phyloP scores from a whole-genome alignment of 225 moss, liverwort and hornwort genomes.

The Anthoceros angustus region DNA sequence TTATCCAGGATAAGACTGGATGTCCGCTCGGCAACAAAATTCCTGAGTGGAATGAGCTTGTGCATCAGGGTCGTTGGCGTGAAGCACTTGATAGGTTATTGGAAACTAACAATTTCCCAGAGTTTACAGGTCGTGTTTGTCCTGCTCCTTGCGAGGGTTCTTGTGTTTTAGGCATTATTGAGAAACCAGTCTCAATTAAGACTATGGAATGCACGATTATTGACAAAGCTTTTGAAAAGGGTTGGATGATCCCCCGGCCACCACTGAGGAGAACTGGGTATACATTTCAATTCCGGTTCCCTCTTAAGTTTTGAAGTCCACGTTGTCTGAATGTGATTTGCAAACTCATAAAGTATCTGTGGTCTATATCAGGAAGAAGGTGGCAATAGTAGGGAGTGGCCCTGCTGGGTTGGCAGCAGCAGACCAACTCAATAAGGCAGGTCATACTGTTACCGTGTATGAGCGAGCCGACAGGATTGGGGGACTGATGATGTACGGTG shows the following conservation, averaged over 20 bases:
- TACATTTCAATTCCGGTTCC: background rate
- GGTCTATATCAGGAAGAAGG: constrained; percentile 40
- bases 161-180: constrained; percentile 71
- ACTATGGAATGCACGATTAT: constrained; percentile 81
- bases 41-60: constrained; percentile 84
- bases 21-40: constrained; percentile 81
- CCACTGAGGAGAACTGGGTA: constrained; percentile 60
- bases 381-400: constrained; percentile 68
- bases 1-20: constrained; percentile 50
- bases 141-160: constrained; percentile 81
- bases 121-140: constrained; percentile 74
- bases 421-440: constrained; percentile 69
- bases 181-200: constrained; percentile 69
- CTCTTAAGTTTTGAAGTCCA: background rate
- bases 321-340: background rate
- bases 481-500: constrained; percentile 93
- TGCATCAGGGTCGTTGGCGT: constrained; percentile 65
- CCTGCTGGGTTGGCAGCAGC: constrained; percentile 81
- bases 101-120: constrained; percentile 80
- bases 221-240: constrained; percentile 76
- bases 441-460: constrained; percentile 62
- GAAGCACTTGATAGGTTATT: constrained; percentile 64
- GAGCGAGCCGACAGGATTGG: constrained; percentile 73
- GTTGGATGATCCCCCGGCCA: constrained; percentile 72
- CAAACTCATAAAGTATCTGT: background rate